Base-by-base conservation (phyloP, 2,329 filamentous ascomycete species). In the Fusarium beomiforme region DNA sequence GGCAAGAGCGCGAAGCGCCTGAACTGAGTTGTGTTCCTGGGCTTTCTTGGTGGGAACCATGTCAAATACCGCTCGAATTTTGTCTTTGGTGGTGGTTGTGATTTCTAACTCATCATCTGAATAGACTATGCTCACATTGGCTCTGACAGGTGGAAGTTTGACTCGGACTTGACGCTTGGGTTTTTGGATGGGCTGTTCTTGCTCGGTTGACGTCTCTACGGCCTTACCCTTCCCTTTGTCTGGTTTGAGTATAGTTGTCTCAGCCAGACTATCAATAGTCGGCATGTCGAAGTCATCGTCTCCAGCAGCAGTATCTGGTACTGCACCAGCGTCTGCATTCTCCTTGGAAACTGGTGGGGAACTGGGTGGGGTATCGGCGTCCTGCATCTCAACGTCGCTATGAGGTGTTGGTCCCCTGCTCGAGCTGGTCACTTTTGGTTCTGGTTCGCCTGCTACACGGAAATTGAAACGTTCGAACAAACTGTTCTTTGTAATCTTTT, bases 401-500 rank as follows among this genome's bases (percentile, higher is more conserved):
- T 83, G 83, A 6, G 87, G 86, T 6, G 86, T 85, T 6, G 81
- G 80, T 2, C 85, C 83, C 33, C 85, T 82, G 70, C 88, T 90
- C 6, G 91, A 92, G 78, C 86, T 90, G 9, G 83, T 73, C 16
- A 82, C 80, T 59, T 84, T 83, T 54, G 49, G 76, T 51, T 78
- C 76, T 5, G 76, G 62, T 12, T 79, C 71, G 5, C 80, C 82
- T 14, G 79, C 78, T 9, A 85, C 83, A 75, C 86, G 88, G 76
- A 91, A 95, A 77, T 95, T 94, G 84, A 98, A 97, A 26, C 89
- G 89, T 57, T 93, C 91, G 76, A 98, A 92, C 3, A 99, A 85
- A 64, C 92, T 92, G 39, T 90, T 89, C 74, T 95, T 96, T 10
- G 91, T 90, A 71, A 97, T 92, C 83, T 94, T 97, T 85, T 96